These are phyloP conservation scores for Stephania yunnanensis DNA, from an alignment of 164 flowering plant species.

Conservation along the genomic window DNA sequence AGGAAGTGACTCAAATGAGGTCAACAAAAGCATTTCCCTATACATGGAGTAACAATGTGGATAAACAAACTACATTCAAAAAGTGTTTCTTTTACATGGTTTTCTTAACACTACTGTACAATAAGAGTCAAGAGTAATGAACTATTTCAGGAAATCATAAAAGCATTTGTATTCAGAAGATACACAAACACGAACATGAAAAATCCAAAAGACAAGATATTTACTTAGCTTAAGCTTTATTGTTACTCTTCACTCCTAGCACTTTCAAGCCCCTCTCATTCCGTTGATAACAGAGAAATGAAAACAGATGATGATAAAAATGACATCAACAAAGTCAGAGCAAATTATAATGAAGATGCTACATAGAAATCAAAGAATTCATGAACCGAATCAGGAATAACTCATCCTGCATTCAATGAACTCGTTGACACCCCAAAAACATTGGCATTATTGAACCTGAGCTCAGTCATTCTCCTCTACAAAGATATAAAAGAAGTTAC, in stretches of 20 bases:
- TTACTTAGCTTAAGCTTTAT: not conserved
- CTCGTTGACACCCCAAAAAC: not conserved
- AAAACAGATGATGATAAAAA: not conserved
- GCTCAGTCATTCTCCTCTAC: too few species aligned
- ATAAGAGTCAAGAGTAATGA: not conserved
- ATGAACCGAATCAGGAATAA: not conserved
- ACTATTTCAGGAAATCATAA: not conserved
- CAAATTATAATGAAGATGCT: not conserved
- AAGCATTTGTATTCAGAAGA: not conserved
- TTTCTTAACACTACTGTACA: not conserved
- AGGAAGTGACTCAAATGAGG: not conserved
- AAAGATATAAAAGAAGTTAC: too few species aligned
- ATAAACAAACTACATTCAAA: not conserved
- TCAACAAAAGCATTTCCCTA: not conserved
- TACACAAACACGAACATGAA: not conserved
- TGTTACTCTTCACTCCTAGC: not conserved
- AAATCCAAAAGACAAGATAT: too few species aligned
- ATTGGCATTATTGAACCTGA: not conserved
- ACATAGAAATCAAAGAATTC: not conserved
- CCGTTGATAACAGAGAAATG: not conserved
- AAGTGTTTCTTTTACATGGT: not conserved
- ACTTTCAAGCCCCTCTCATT: not conserved
- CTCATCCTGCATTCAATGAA: not conserved
- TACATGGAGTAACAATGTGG: not conserved
- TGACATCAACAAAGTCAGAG: not conserved